Conservation (phyloP, 192 early-diverging fungal genomes). For the Coemansia sp. region DNA sequence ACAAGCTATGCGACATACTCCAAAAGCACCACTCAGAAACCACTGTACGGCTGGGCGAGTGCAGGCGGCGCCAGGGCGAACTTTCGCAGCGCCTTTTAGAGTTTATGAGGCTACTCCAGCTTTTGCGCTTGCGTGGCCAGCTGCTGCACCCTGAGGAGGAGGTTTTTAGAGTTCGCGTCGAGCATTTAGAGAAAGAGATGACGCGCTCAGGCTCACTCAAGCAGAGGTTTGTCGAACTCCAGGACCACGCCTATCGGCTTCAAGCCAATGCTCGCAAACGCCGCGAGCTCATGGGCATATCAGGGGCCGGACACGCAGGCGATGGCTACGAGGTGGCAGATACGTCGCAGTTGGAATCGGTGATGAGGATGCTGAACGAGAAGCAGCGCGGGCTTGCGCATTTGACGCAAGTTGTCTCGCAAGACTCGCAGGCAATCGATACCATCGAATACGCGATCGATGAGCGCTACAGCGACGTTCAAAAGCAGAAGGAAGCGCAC, state of each 20-base stretch:
- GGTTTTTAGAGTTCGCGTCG: constrained; percentile 67
- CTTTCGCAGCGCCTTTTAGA: constrained; percentile 75
- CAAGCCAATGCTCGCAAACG: constrained; percentile 58
- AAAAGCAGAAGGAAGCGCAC: constrained; percentile 45
- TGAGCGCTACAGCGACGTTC: constrained; percentile 37
- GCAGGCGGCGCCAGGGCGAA: constrained; percentile 74
- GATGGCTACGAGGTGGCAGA: constrained; percentile 62
- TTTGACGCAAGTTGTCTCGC: constrained; percentile 65
- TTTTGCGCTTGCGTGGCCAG: constrained; percentile 80
- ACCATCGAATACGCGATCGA: constrained; percentile 40
- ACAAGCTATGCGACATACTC: constrained; percentile 61
- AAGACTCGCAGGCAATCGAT: constrained; percentile 60
- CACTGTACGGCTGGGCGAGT: constrained; percentile 70
- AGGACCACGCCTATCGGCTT: constrained; percentile 74
- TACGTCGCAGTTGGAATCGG: constrained; percentile 57
- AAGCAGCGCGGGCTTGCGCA: constrained; percentile 69
- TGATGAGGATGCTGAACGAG: constrained; percentile 55
- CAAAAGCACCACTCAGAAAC: constrained; percentile 75
- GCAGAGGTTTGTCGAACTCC: constrained; percentile 79
- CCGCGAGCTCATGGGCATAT: constrained; percentile 33
- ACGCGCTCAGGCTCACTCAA: constrained; percentile 77
- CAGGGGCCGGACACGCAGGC: constrained; percentile 15
- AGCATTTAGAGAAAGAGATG: constrained; percentile 73
- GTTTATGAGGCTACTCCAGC: constrained; percentile 85
- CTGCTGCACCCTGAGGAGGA: constrained; percentile 85